A percentile compares a stretch with the other conserved stretches of the same genome.
Evolutionary conservation across 2,329 filamentous ascomycete genomes (phyloP).

Genomic region (Zymoseptoria ardabiliae): DNA sequence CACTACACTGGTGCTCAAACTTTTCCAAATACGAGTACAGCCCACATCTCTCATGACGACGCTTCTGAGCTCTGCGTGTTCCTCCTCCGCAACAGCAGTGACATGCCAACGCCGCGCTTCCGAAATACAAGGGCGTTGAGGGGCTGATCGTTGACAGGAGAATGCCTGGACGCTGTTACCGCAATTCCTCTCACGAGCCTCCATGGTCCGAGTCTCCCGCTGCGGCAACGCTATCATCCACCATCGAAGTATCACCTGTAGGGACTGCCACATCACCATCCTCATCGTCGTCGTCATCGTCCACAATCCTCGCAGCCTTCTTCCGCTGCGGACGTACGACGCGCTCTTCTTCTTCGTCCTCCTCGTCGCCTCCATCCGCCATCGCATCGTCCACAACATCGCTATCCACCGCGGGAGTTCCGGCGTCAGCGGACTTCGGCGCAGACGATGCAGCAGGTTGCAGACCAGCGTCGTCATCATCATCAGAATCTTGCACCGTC

Average conservation of each 20-base stretch:
- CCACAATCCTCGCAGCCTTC: conserved; percentile 26
- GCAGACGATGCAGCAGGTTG: conserved; percentile 15
- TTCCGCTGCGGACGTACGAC: conserved; percentile 15
- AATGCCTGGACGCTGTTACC: neutral
- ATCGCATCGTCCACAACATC: conserved; percentile 17
- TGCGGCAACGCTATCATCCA: conserved; percentile 7
- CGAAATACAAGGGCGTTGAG: neutral
- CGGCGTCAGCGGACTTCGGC: conserved; percentile 23
- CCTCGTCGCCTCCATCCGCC: conserved; percentile 21
- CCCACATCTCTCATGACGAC: neutral
- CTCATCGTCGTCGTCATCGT: conserved; percentile 31
- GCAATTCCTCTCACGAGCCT: neutral
- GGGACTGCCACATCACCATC: conserved; percentile 11
- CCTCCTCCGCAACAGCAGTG: neutral
- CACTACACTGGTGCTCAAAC: neutral
- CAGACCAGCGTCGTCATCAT: conserved; percentile 38
- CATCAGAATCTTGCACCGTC: conserved; percentile 71
- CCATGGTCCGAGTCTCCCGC: conserved; percentile 16
- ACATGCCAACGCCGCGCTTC: neutral
- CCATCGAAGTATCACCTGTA: conserved; percentile 4
- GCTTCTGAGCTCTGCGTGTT: neutral
- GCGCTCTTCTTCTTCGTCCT: conserved; percentile 20
- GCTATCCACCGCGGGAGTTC: conserved; percentile 15
- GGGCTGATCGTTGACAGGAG: neutral
- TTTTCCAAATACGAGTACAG: neutral